Evolutionary conservation across 257 asterid genomes (phyloP).

Genomic region (Linaria vulgaris): DNA sequence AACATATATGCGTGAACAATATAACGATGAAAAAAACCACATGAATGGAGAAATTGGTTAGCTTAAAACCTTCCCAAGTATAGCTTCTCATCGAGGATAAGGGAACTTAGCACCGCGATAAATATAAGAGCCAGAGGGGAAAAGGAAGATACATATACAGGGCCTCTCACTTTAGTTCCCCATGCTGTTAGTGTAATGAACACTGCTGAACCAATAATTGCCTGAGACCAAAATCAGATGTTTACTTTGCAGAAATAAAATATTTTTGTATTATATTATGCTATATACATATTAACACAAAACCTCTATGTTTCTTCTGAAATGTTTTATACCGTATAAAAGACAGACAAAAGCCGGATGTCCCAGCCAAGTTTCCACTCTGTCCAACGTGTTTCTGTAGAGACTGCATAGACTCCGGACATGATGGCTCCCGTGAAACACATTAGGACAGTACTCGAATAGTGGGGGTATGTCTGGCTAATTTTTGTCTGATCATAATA

Average conservation of each 20-base stretch:
- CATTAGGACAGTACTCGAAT: slow-evolving; percentile 35
- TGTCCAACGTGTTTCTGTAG: slow-evolving; percentile 19
- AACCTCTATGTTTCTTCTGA: neutral
- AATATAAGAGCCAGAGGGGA: slow-evolving; percentile 32
- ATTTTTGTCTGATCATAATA: slow-evolving; percentile 28
- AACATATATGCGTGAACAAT: neutral
- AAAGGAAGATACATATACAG: slow-evolving; percentile 40
- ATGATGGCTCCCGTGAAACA: slow-evolving; percentile 32
- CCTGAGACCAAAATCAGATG: slow-evolving; percentile 28
- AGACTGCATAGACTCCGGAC: slow-evolving; percentile 28
- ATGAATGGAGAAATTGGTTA: neutral
- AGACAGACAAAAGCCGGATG: slow-evolving; percentile 31
- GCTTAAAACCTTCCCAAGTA: slow-evolving; percentile 38
- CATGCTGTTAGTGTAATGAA: slow-evolving; percentile 24
- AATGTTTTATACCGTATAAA: slow-evolving; percentile 26
- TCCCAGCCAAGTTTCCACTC: slow-evolving; percentile 49
- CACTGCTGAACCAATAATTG: slow-evolving; percentile 36
- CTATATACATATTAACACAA: too few species aligned
- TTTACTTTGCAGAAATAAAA: neutral
- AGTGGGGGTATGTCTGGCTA: slow-evolving; percentile 31
- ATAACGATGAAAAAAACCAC: neutral
- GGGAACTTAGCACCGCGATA: slow-evolving; percentile 36
- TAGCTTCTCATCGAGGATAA: slow-evolving; percentile 35
- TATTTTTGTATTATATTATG: too few species aligned
- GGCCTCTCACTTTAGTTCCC: slow-evolving; percentile 38